Conservation (phyloP, 495 filamentous ascomycete species). For the Halenospora varia region DNA sequence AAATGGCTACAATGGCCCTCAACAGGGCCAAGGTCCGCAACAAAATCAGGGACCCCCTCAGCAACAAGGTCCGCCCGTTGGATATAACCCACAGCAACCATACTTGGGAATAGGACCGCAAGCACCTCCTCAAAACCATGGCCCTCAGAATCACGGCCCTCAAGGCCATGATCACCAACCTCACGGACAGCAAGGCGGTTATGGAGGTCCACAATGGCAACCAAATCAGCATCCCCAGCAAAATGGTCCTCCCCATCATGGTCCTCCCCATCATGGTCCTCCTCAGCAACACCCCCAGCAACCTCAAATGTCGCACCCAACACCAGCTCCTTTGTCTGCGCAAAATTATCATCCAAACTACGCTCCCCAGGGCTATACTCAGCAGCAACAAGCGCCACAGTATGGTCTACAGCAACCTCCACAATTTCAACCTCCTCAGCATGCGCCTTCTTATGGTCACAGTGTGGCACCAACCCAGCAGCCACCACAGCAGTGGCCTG, state of each 20-base stretch:
- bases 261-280: constrained; percentile 28
- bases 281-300: constrained; percentile 30
- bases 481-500: constrained; percentile 31
- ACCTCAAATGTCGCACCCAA: constrained; percentile 17
- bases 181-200: constrained; percentile 7
- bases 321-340: constrained; percentile 33
- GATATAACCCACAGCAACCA: constrained; percentile 18
- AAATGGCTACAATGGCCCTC: constrained; percentile 21
- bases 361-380: constrained; percentile 42
- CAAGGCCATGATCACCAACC: constrained; percentile 18
- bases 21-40: constrained; percentile 14
- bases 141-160: constrained; percentile 12
- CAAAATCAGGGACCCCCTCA: constrained; percentile 25
- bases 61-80: constrained; percentile 12
- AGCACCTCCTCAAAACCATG: constrained; percentile 19
- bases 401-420: constrained; percentile 32
- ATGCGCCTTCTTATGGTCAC: constrained; percentile 27
- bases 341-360: constrained; percentile 49
- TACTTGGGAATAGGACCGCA: constrained; percentile 26
- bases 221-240: constrained; percentile 12
- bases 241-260: constrained; percentile 18
- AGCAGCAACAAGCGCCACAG: constrained; percentile 24
- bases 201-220: constrained; percentile 18
- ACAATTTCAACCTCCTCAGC: constrained; percentile 25
- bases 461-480: constrained; percentile 22